A percentile compares a stretch with the other conserved stretches of the same genome.
phyloP scores from a whole-genome alignment of 2,329 filamentous ascomycete species.

The Trichophyton equinum region DNA sequence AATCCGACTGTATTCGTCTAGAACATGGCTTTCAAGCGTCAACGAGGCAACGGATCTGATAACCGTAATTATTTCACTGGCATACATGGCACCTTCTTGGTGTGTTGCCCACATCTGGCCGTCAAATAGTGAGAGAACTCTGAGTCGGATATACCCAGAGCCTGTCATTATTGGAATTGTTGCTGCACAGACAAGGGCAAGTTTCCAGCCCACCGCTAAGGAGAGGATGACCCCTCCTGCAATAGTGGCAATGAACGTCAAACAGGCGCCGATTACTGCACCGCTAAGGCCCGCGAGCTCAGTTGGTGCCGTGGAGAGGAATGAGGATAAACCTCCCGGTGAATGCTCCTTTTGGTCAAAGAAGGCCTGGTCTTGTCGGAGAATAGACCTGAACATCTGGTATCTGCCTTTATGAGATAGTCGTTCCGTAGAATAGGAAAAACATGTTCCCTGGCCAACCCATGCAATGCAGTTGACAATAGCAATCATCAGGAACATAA shows the following conservation, averaged over 20 bases:
- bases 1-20: conserved; percentile 54
- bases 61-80: conserved; percentile 81
- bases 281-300: conserved; percentile 79
- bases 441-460: conserved; percentile 54
- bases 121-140: conserved; percentile 67
- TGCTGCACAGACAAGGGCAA: conserved; percentile 68
- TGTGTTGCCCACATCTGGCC: conserved; percentile 67
- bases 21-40: conserved; percentile 72
- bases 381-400: conserved; percentile 41
- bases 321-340: conserved; percentile 73
- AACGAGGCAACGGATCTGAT: conserved; percentile 88
- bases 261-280: conserved; percentile 71
- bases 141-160: conserved; percentile 78
- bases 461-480: conserved; percentile 60
- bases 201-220: conserved; percentile 69
- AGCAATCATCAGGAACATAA: conserved; percentile 79
- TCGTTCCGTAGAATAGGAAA: conserved; percentile 64
- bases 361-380: conserved; percentile 42
- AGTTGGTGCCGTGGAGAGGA: conserved; percentile 78
- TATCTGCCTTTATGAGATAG: conserved; percentile 37
- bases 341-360: conserved; percentile 65
- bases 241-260: conserved; percentile 69
- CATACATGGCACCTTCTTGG: conserved; percentile 67
- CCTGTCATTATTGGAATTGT: conserved; percentile 64
- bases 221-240: conserved; percentile 57